Evolutionary conservation across 106 monocot species (phyloP).

Genomic region (Cymbidium sinense): DNA sequence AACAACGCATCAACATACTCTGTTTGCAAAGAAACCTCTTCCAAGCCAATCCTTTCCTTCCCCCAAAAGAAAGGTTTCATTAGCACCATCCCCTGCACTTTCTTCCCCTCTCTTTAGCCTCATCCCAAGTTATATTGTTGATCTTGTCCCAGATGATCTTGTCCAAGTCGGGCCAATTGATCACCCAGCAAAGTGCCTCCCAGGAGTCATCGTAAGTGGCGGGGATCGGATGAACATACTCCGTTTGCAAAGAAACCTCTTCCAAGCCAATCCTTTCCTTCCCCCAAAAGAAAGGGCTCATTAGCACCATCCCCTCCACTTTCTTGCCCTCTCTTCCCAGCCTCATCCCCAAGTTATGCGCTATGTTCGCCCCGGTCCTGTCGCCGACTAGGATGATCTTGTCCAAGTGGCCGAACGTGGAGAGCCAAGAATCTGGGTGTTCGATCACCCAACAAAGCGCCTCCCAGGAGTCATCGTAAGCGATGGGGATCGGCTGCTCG

Average conservation of each 20-base stretch:
- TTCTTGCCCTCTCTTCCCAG: background rate
- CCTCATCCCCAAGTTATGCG: constrained; percentile 22
- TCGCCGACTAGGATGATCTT: constrained; percentile 45
- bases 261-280: background rate
- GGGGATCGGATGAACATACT: constrained; percentile 47
- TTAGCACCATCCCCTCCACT: constrained; percentile 9
- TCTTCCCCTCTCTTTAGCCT: background rate
- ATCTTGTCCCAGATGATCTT: constrained; percentile 45
- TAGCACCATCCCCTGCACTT: constrained; percentile 9
- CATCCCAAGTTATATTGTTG: constrained; percentile 28
- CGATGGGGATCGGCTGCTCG: constrained; percentile 44
- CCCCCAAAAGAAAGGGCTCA: constrained; percentile 22
- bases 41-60: background rate
- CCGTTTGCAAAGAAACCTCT: no score
- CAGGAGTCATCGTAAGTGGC: constrained; percentile 41
- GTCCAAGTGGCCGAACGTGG: no score
- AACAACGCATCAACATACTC: background rate
- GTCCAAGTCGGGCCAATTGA: no score
- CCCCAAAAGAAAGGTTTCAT: constrained; percentile 23
- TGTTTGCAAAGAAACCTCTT: background rate
- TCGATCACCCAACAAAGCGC: constrained; percentile 14
- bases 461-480: constrained; percentile 38
- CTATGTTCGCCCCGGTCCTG: constrained; percentile 39
- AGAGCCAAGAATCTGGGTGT: no score
- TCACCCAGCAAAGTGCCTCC: constrained; percentile 16